Percentiles rank a stretch among this genome's conserved stretches.
phyloP scores from a whole-genome alignment of 768 basidiomycete genomes.

The Exidia glandulosa region DNA sequence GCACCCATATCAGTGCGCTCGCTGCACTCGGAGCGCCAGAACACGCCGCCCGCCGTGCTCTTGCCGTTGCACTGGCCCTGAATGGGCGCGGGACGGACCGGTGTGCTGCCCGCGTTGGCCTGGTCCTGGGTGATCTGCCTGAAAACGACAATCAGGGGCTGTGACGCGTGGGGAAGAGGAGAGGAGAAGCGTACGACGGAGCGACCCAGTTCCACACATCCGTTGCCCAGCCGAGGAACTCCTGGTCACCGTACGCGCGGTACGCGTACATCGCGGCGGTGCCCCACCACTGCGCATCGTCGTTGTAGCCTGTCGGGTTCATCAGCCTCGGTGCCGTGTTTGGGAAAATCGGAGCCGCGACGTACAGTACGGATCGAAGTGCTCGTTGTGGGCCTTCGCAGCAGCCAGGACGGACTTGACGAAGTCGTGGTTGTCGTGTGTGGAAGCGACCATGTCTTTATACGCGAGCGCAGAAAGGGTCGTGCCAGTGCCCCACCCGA shows the following conservation, averaged over 20 bases:
- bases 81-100: slow-evolving; percentile 32
- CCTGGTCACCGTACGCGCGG: slow-evolving; percentile 33
- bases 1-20: slow-evolving; percentile 38
- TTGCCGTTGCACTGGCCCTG: slow-evolving; percentile 34
- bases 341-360: neutral
- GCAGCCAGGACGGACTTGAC: neutral
- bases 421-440: neutral
- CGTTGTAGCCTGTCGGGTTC: neutral
- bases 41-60: slow-evolving; percentile 47
- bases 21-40: slow-evolving; percentile 37
- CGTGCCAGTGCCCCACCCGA: neutral
- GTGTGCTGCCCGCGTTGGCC: slow-evolving; percentile 24
- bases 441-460: neutral
- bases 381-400: neutral
- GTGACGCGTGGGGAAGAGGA: neutral
- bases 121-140: slow-evolving; percentile 35
- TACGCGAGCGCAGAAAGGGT: neutral
- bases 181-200: slow-evolving; percentile 28
- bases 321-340: neutral
- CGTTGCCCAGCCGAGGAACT: slow-evolving; percentile 32
- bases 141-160: neutral
- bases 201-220: slow-evolving; percentile 41
- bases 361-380: neutral
- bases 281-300: slow-evolving; percentile 34
- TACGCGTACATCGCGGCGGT: slow-evolving; percentile 38